phyloP scores from a whole-genome alignment of 2,329 filamentous ascomycete species.

The Xylariomycetidae sp. region DNA sequence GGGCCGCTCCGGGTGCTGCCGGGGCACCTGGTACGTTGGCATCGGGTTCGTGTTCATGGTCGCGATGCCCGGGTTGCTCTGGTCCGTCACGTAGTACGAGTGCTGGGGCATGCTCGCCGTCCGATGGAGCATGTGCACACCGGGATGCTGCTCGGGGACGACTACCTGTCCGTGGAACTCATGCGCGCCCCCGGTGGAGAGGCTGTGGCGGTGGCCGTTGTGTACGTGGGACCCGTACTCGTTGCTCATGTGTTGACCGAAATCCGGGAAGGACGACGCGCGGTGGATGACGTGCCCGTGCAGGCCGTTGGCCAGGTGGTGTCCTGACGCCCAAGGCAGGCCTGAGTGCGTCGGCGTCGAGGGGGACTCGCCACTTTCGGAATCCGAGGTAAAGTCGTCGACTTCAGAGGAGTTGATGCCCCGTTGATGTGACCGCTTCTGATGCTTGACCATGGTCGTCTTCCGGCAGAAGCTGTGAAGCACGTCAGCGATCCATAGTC shows the following conservation, averaged over 20 bases:
- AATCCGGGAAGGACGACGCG: slow-evolving; percentile 51
- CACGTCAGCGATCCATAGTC: slow-evolving; percentile 7
- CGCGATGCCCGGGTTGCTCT: slow-evolving; percentile 57
- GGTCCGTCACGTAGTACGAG: slow-evolving; percentile 55
- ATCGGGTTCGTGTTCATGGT: slow-evolving; percentile 54
- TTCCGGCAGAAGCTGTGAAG: slow-evolving; percentile 61
- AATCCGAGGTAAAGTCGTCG: slow-evolving; percentile 52
- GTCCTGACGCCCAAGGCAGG: slow-evolving; percentile 46
- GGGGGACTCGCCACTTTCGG: slow-evolving; percentile 55
- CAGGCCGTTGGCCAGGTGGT: slow-evolving; percentile 34
- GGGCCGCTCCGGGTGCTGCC: slow-evolving; percentile 42
- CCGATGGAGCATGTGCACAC: slow-evolving; percentile 45
- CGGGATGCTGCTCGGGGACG: slow-evolving; percentile 40
- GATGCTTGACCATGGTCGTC: slow-evolving; percentile 67
- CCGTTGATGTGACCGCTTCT: slow-evolving; percentile 57
- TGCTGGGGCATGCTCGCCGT: slow-evolving; percentile 41
- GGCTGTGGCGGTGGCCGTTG: slow-evolving; percentile 43
- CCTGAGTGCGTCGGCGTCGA: slow-evolving; percentile 51
- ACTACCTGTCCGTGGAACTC: slow-evolving; percentile 40
- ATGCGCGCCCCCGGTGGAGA: slow-evolving; percentile 38
- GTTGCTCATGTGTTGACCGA: slow-evolving; percentile 43
- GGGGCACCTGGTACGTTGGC: slow-evolving; percentile 48
- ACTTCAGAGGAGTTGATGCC: slow-evolving; percentile 52
- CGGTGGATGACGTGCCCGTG: slow-evolving; percentile 42
- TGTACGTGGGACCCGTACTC: slow-evolving; percentile 39